A percentile compares a stretch with the other conserved stretches of the same genome.
Conservation (phyloP, 805 yeast species). For the Saturnispora silvae region DNA sequence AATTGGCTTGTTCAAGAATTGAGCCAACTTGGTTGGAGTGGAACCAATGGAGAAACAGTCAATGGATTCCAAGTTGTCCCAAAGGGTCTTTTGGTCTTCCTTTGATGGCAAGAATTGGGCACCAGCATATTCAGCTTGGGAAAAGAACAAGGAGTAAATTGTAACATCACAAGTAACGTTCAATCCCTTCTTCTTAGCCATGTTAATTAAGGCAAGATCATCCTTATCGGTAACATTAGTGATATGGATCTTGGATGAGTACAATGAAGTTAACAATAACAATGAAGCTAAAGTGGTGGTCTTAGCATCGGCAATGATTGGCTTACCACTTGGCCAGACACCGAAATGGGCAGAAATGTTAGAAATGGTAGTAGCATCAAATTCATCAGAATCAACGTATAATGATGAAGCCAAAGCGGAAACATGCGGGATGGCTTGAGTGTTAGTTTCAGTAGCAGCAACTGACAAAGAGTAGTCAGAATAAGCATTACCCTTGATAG, state of each 20-base stretch:
- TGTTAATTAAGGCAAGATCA: conserved; percentile 71
- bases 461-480: conserved; percentile 77
- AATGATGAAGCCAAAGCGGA: conserved; percentile 64
- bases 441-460: conserved; percentile 70
- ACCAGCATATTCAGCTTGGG: conserved; percentile 61
- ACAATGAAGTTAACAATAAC: conserved; percentile 77
- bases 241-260: conserved; percentile 75
- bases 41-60: conserved; percentile 85
- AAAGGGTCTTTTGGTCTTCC: conserved; percentile 71
- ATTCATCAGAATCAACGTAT: conserved; percentile 70
- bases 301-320: conserved; percentile 85
- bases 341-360: conserved; percentile 70
- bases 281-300: conserved; percentile 91
- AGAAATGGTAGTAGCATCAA: conserved; percentile 60
- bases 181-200: conserved; percentile 76
- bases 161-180: conserved; percentile 86
- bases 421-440: conserved; percentile 49
- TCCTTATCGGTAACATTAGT: conserved; percentile 74
- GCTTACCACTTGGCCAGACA: conserved; percentile 75
- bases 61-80: conserved; percentile 62
- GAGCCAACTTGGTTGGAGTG: conserved; percentile 63
- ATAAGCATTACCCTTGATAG: conserved; percentile 47
- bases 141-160: conserved; percentile 65
- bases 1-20: conserved; percentile 48
- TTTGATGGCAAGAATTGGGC: conserved; percentile 67